Conservation (phyloP, 495 filamentous ascomycete genomes). For the Trichocladium uniseriatum region DNA sequence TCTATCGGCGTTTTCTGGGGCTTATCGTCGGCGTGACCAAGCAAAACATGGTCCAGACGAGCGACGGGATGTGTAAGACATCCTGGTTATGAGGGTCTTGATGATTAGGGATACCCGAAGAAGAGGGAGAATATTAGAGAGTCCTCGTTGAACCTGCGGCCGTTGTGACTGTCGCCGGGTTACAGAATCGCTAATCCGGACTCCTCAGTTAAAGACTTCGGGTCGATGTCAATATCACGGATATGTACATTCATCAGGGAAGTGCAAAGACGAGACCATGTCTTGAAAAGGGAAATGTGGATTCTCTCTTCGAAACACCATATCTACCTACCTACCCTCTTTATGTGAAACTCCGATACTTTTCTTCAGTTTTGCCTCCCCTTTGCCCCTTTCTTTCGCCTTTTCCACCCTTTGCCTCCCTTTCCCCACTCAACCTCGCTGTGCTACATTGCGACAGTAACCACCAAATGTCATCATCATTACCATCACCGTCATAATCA, state of each 20-base stretch:
- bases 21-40: not conserved
- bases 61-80: not conserved
- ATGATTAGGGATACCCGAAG: constrained; percentile 9
- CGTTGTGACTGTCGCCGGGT: not conserved
- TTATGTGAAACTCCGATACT: too few species aligned
- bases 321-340: too few species aligned
- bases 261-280: too few species aligned
- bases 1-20: not conserved
- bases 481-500: not conserved
- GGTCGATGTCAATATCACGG: too few species aligned
- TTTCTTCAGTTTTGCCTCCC: too few species aligned
- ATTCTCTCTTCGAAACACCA: too few species aligned
- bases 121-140: not conserved
- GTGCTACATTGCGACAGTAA: not conserved
- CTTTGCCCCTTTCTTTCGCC: too few species aligned
- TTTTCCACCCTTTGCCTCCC: not conserved
- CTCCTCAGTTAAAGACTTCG: too few species aligned
- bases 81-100: constrained; percentile 1
- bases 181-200: too few species aligned
- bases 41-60: too few species aligned
- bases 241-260: too few species aligned
- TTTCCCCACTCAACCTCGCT: not conserved
- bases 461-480: not conserved
- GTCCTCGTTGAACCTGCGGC: not conserved
- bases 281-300: too few species aligned